Evolutionary conservation across 2,329 filamentous ascomycete genomes (phyloP).

Genomic region (Penicillium concentricum): DNA sequence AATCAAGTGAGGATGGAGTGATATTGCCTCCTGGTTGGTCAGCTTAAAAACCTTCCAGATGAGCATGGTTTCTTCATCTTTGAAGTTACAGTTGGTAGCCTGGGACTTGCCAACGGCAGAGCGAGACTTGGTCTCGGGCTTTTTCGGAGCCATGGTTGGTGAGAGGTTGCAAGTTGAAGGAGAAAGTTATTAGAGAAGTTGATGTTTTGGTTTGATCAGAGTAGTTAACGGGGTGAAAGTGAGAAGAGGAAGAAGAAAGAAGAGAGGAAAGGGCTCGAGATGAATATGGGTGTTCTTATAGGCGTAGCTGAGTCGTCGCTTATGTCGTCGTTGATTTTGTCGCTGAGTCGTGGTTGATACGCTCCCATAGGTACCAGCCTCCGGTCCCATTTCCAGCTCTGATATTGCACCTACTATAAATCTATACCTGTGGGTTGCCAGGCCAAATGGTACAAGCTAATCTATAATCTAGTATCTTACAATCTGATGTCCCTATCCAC

Average conservation of each 20-base stretch:
- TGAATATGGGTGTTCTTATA: background rate
- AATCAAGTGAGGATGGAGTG: background rate
- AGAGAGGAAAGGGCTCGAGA: no score
- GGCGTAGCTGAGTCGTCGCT: no score
- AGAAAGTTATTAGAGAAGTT: background rate
- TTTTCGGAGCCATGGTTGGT: background rate
- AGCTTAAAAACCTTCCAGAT: background rate
- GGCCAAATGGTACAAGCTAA: no score
- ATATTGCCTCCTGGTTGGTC: background rate
- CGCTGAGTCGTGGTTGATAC: background rate
- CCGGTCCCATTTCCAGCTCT: no score
- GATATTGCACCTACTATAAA: background rate
- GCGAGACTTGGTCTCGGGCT: background rate
- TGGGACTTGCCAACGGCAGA: background rate
- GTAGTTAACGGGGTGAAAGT: background rate
- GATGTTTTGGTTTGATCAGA: background rate
- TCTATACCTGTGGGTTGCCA: background rate
- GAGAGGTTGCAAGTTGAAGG: background rate
- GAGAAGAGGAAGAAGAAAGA: background rate
- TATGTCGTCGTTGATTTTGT: no score
- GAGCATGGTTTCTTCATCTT: background rate
- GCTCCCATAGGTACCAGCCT: no score
- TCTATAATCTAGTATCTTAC: no score
- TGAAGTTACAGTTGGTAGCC: background rate
- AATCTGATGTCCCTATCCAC: no score